Base-by-base conservation (phyloP, 768 basidiomycete genomes). In the Boletus sp. region DNA sequence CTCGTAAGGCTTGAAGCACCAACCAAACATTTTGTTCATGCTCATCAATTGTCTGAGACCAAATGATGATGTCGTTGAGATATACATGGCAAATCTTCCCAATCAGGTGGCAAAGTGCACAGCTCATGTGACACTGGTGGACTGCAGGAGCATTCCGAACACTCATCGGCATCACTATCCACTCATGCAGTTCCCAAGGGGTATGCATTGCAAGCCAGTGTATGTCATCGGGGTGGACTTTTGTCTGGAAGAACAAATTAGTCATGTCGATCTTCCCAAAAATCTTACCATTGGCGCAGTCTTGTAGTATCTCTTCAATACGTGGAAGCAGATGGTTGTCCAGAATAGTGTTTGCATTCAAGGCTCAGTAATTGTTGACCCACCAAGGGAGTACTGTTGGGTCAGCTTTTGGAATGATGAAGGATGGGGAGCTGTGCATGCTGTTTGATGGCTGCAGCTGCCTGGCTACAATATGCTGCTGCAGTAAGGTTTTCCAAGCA, bases 251-350 rank as follows among this genome's bases (percentile, higher is more conserved):
- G 42, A 76, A 78, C 0, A 70, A 63, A 34, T 75, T 69, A 19
- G 71, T 74, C 70, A 76, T 75, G 43, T 80, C 72, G 1, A 79
- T 64, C 15, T 68, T 73, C 0, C 60, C 69, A 52, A 67, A 79
- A 0, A 75, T 59, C 19, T 64, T 68, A 0, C 75, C 75, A 6
- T 56, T 63, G 0, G 57, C 59, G 17, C 64, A 71, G 32, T 70
- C 69, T 0, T 33, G 33, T 0, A 70, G 21, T 0, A 70, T 67
- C 1, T 64, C 58, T 1, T 62, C 56, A 4, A 70, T 55, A 0
- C 47, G 25, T 1, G 62, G 65, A 11, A 68, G 19, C 0, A 60
- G 65, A 7, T 58, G 50, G 4, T 60, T 62, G 47, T 70, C 56
- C 0, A 61, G 49, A 0, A 70, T 19, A 0, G 64, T 71, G 30